Evolutionary conservation across 2,329 filamentous ascomycete genomes (phyloP), one percentile per base, ranked within the genome.

Genomic region (Botrytis sinoallii): DNA sequence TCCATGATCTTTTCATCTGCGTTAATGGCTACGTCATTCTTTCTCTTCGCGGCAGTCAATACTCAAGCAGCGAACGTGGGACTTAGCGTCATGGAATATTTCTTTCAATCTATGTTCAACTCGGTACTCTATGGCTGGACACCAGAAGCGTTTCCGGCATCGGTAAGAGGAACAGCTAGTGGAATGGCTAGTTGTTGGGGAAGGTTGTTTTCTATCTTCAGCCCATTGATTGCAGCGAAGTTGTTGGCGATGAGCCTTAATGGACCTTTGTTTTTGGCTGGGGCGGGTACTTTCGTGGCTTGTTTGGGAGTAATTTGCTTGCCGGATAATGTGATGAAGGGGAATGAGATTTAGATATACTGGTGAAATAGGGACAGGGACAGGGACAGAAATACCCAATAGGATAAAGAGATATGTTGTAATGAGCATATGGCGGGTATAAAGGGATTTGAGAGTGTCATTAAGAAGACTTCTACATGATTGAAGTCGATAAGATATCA

Each of bases 181-280:
- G 88, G 88, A 0, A 75, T 89, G 20, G 87, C 88, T 2, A 87
- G 86, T 74, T 90, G 89, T 77, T 89, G 87, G 86, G 88, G 88
- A 1, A 80, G 88, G 2, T 71, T 90, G 38, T 88, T 88, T 76
- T 86, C 86, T 16, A 89, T 90, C 63, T 84, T 90, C 25, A 87
- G 86, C 55, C 88, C 88, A 0, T 77, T 89, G 55, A 87, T 88
- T 71, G 87, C 86, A 7, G 85, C 88, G 75, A 81, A 85, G n/a
- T 82, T 84, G 55, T 80, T 82, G 0, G 71, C 77, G 42, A 77
- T 78, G 0, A 81, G 84, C 57, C 79, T 86, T 9, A 88, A 89
- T 74, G 83, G 82, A 7, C 86, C 89, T 0, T 74, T 89, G 71
- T 90, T 88, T 76, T 78, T 90, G 35, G 88, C 88, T 9, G 88